Percentiles rank a stretch among this genome's conserved stretches.
phyloP scores from a whole-genome alignment of 169 alveolate species.

The Plasmodium blacklocki region DNA sequence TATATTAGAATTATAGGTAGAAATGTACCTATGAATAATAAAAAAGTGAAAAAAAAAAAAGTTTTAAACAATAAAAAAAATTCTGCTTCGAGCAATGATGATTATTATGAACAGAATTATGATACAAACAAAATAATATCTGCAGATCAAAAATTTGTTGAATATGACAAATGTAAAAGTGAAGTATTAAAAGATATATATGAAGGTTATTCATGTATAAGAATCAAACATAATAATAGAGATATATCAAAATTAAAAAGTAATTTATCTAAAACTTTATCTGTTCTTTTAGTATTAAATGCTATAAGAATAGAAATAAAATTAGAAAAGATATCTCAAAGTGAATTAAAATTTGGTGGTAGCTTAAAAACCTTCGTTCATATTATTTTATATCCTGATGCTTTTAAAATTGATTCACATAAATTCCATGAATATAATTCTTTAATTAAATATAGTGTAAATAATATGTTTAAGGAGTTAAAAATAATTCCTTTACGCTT shows the following conservation, averaged over 20 bases:
- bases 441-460: constrained; percentile 50
- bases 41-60: constrained; percentile 53
- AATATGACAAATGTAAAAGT: constrained; percentile 37
- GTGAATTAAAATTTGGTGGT: constrained; percentile 67
- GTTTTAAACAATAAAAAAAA: constrained; percentile 4
- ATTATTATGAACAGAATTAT: constrained; percentile 2
- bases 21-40: constrained; percentile 36
- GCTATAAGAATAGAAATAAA: constrained; percentile 69
- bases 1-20: constrained; percentile 60
- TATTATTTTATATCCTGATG: constrained; percentile 72
- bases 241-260: constrained; percentile 65
- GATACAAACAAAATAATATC: constrained; percentile 28
- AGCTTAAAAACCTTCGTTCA: constrained; percentile 67
- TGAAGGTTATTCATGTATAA: constrained; percentile 73
- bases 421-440: constrained; percentile 72
- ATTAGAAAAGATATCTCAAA: constrained; percentile 44
- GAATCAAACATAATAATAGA: constrained; percentile 65
- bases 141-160: constrained; percentile 45
- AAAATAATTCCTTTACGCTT: constrained; percentile 46
- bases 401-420: constrained; percentile 66
- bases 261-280: constrained; percentile 36
- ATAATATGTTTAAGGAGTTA: constrained; percentile 58
- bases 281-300: constrained; percentile 59
- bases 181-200: constrained; percentile 69
- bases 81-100: constrained; percentile 28